Evolutionary conservation across 805 yeast species (phyloP), one percentile per base, ranked within the genome.

Genomic region (Saccharomycopsis lassenensis): DNA sequence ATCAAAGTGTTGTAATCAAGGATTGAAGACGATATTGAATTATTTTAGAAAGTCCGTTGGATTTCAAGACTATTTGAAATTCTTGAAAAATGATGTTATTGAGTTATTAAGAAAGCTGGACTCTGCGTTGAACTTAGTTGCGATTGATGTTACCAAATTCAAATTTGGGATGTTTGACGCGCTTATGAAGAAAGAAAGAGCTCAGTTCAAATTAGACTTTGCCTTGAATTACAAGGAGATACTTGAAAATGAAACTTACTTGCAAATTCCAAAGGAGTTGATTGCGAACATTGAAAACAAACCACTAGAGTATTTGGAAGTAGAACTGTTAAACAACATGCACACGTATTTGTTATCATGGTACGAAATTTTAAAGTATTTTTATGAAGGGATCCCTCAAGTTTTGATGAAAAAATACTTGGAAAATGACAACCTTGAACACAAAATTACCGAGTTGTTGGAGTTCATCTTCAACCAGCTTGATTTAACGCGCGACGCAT

Each of bases 361-460:
- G 93, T 59, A 57, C 43, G 58, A 83, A 36, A 54, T 81, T 0
- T 63, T 81, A 44, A 59, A 58, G 20, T 74, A 74, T 52, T 80
- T 85, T 51, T 64, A 67, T 35, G 72, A 74, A 40, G 67, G 80
- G 4, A 72, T 91, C 1, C 74, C 72, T 45, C 68, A 71, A 27
- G 63, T 85, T 45, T 66, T 86, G 39, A 65, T 70, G 31, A 61
- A 65, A 29, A 81, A 79, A 47, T 67, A 77, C 24, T 20, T 34
- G 20, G n/a, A n/a, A n/a, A n/a, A n/a, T n/a, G 62, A 58, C 15
- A 78, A 79, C 45, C 51, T 85, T 37, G 65, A 62, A 19, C 50
- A 55, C 5, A 68, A 66, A n/a, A 55, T 81, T 5, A 61, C 58
- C 2, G 52, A 51, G 4, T 61, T 85, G 16, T 63, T 82, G 30